These are phyloP conservation scores for Endoconidiophora polonica DNA, from an alignment of 2,329 filamentous ascomycete species.

Conservation along the genomic window DNA sequence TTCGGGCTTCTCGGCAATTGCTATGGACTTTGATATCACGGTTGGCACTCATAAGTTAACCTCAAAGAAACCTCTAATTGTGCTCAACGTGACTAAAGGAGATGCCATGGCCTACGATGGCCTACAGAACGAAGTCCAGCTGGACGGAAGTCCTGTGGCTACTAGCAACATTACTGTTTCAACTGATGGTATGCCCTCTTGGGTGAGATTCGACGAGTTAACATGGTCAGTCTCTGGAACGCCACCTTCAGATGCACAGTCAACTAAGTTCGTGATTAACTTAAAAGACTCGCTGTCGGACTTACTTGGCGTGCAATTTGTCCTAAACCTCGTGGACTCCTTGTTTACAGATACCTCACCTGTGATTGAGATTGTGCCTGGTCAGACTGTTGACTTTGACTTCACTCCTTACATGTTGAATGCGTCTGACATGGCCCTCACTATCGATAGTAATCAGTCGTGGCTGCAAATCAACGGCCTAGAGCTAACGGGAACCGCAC, in stretches of 20 bases:
- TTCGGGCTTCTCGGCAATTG: constrained; percentile 54
- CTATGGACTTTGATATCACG: constrained; percentile 50
- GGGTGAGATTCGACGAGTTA: constrained; percentile 49
- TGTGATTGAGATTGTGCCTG: constrained; percentile 24
- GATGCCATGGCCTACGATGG: constrained; percentile 32
- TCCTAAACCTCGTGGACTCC: constrained; percentile 21
- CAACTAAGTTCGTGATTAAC: constrained; percentile 45
- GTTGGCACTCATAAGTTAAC: constrained; percentile 55
- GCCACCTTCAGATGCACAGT: constrained; percentile 39
- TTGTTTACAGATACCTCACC: constrained; percentile 25
- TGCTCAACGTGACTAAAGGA: constrained; percentile 36
- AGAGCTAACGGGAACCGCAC: constrained; percentile 26
- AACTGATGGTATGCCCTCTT: constrained; percentile 39
- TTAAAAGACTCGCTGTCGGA: constrained; percentile 45
- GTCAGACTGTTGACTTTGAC: constrained; percentile 26
- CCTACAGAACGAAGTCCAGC: constrained; percentile 32
- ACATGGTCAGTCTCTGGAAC: constrained; percentile 49
- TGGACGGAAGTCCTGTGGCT: constrained; percentile 38
- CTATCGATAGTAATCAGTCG: constrained; percentile 22
- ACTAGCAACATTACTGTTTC: constrained; percentile 36
- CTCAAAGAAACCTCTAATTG: constrained; percentile 40
- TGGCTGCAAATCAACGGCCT: constrained; percentile 28
- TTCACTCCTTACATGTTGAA: constrained; percentile 26
- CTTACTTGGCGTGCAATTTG: constrained; percentile 36
- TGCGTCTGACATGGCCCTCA: constrained; percentile 23